Evolutionary conservation across 2,329 filamentous ascomycete species (phyloP).

Genomic region (Meredithiella fracta): DNA sequence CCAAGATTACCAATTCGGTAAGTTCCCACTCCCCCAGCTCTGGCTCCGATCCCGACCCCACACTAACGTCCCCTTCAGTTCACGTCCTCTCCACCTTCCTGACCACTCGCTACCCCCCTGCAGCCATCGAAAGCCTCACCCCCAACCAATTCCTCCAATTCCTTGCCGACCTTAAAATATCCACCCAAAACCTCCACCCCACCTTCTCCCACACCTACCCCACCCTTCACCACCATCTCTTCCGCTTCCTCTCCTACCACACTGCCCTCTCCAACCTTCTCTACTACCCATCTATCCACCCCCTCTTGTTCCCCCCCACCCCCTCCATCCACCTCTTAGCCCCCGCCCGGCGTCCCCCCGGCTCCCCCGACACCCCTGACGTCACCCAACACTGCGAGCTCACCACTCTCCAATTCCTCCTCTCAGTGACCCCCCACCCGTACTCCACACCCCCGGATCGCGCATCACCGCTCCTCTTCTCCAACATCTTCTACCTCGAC

Average conservation of each 20-base stretch:
- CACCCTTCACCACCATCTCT: background rate
- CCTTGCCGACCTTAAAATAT: background rate
- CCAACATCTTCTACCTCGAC: constrained; percentile 18
- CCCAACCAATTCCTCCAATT: background rate
- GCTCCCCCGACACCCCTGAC: background rate
- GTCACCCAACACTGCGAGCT: background rate
- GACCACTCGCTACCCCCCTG: no score
- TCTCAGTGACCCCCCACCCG: background rate
- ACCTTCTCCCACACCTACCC: background rate
- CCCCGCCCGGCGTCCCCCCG: background rate
- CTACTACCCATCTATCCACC: background rate
- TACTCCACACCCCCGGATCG: background rate
- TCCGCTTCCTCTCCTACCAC: background rate
- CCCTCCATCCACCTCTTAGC: background rate
- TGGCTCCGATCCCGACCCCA: no score
- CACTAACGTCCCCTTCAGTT: no score
- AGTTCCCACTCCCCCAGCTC: no score
- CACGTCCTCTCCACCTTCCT: no score
- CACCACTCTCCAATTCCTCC: background rate
- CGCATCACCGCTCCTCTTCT: background rate
- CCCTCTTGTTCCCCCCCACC: background rate
- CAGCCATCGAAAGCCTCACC: no score
- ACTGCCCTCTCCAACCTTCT: background rate
- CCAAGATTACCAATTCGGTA: no score
- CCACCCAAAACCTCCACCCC: background rate